Percentiles rank a stretch among this genome's conserved stretches.
Evolutionary conservation across 2,329 filamentous ascomycete species (phyloP).

Genomic region (Fusarium sp.): DNA sequence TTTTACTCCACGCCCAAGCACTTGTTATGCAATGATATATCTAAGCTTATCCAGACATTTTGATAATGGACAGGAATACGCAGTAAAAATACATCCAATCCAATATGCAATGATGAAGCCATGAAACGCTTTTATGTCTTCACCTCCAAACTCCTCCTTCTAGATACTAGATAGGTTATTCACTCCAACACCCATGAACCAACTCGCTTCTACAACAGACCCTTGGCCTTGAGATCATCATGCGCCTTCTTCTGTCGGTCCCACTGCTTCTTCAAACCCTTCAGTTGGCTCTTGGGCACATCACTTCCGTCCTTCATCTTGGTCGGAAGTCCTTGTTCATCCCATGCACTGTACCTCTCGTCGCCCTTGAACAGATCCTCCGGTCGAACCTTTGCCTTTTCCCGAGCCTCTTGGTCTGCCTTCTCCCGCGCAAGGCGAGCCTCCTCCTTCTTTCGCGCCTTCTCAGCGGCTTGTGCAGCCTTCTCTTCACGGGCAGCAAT

Average conservation of each 20-base stretch:
- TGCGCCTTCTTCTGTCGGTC: constrained; percentile 88
- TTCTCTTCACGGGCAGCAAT: constrained; percentile 70
- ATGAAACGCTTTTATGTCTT: constrained; percentile 30
- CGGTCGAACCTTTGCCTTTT: constrained; percentile 67
- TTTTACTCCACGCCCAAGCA: background rate
- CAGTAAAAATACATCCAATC: background rate
- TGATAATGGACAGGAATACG: too few species aligned
- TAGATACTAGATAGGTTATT: constrained; percentile 27
- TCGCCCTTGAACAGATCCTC: constrained; percentile 67
- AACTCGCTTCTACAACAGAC: constrained; percentile 38
- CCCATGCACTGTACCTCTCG: constrained; percentile 78
- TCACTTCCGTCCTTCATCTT: constrained; percentile 82
- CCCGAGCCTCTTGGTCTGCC: constrained; percentile 64
- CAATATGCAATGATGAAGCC: background rate
- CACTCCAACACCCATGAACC: constrained; percentile 1
- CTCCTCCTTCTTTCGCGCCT: constrained; percentile 65
- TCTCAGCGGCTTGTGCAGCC: constrained; percentile 70
- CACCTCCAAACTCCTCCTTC: constrained; percentile 16
- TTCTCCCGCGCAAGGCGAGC: constrained; percentile 62
- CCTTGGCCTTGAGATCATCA: constrained; percentile 64
- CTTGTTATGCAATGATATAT: too few species aligned
- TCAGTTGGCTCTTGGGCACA: constrained; percentile 79
- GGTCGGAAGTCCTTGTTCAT: constrained; percentile 82
- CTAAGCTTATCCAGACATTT: too few species aligned
- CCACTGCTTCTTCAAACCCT: constrained; percentile 91